Evolutionary conservation across 2,329 filamentous ascomycete genomes (phyloP).

Genomic region (Fusarium gaditjirri): DNA sequence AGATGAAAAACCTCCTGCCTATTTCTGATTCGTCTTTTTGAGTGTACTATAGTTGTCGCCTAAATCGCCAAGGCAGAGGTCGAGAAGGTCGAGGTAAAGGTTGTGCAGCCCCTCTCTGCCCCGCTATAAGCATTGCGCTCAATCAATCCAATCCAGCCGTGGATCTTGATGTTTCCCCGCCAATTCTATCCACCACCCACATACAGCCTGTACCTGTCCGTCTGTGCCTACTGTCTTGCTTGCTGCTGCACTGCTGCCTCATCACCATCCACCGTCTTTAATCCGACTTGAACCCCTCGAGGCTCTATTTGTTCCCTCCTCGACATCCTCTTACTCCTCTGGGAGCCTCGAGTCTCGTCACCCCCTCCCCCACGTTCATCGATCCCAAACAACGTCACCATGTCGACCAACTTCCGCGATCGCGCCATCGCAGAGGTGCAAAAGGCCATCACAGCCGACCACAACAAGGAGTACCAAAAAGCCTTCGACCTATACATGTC

Average conservation of each 20-base stretch:
- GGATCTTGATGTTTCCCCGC: conserved; percentile 52
- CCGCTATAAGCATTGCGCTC: conserved; percentile 50
- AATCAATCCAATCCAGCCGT: conserved; percentile 1
- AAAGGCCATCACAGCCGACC: conserved; percentile 96
- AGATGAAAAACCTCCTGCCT: neutral
- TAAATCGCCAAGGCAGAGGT: conserved; percentile 15
- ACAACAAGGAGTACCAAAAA: conserved; percentile 94
- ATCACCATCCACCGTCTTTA: conserved; percentile 27
- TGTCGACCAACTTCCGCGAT: conserved; percentile 97
- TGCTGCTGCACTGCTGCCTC: conserved; percentile 36
- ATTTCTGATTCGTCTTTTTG: conserved; percentile 7
- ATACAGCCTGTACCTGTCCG: conserved; percentile 20
- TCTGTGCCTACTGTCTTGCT: neutral
- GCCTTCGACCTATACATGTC: conserved; percentile 97
- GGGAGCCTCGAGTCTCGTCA: neutral
- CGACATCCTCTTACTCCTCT: neutral
- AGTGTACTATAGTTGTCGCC: conserved; percentile 15
- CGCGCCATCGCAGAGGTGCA: conserved; percentile 97
- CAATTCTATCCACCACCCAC: conserved; percentile 43
- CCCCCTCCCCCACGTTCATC: conserved; percentile 32
- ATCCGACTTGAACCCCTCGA: conserved; percentile 2
- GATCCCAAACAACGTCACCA: conserved; percentile 55
- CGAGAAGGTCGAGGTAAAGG: conserved; percentile 14
- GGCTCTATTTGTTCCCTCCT: neutral
- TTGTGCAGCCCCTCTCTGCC: conserved; percentile 47